Evolutionary conservation across 768 basidiomycete genomes (phyloP).

Genomic region (Termitomyces sp.): DNA sequence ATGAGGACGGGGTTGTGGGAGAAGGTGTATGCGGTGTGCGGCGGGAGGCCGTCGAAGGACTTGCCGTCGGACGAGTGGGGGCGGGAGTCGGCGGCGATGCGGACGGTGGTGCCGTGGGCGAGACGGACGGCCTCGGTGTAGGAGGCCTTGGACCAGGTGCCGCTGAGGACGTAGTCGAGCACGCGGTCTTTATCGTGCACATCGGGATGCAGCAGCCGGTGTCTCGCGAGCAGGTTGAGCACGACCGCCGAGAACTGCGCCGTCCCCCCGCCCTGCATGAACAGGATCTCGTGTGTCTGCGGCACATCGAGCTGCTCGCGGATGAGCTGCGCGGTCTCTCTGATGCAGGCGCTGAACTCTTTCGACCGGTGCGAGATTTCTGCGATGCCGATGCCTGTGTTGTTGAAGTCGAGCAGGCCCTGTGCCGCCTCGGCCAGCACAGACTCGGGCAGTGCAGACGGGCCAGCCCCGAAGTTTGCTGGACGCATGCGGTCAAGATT

Average conservation of each 20-base stretch:
- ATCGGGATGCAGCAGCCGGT: conserved; percentile 70
- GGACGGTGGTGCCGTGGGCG: conserved; percentile 45
- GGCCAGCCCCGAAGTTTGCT: conserved; percentile 93
- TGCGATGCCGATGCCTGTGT: conserved; percentile 91
- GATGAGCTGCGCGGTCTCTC: conserved; percentile 57
- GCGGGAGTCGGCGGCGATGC: conserved; percentile 70
- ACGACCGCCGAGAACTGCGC: conserved; percentile 90
- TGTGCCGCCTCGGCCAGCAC: conserved; percentile 80
- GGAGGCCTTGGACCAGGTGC: conserved; percentile 89
- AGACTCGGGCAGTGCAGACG: conserved; percentile 83
- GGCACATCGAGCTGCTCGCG: conserved; percentile 80
- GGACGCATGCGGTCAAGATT: conserved; percentile 44
- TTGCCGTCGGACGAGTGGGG: conserved; percentile 57
- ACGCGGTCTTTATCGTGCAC: conserved; percentile 45
- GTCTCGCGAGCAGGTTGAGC: conserved; percentile 84
- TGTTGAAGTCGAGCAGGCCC: conserved; percentile 86
- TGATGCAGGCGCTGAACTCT: conserved; percentile 73
- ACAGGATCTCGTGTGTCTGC: conserved; percentile 77
- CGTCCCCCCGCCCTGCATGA: conserved; percentile 93
- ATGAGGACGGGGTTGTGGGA: conserved; percentile 80
- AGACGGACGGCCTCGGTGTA: conserved; percentile 77
- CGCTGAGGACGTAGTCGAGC: conserved; percentile 90
- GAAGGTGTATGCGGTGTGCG: conserved; percentile 68
- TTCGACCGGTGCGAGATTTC: conserved; percentile 95
- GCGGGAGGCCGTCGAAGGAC: conserved; percentile 76